Conservation (phyloP, 2,329 filamentous ascomycete genomes). For the Hypoxylon sp. region DNA sequence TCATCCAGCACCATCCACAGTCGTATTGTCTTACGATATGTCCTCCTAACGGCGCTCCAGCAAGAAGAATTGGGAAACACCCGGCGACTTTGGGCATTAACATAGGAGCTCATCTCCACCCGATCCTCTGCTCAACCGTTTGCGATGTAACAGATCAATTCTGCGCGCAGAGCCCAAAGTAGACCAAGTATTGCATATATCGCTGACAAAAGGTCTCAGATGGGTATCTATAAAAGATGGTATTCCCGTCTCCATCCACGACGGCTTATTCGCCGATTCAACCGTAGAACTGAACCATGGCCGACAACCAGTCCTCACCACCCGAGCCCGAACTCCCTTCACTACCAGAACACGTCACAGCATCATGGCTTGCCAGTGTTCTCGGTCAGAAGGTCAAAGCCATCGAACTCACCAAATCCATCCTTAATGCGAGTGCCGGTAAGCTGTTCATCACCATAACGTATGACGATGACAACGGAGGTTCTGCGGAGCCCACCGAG, state of each 20-base stretch:
- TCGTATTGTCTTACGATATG: not conserved
- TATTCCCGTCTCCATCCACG: not conserved
- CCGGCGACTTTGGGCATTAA: not conserved
- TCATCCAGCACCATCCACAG: not conserved
- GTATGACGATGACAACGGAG: slow-evolving; percentile 15
- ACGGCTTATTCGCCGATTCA: not conserved
- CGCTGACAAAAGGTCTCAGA: not conserved
- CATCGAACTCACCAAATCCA: slow-evolving; percentile 13
- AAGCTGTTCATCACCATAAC: slow-evolving; percentile 29
- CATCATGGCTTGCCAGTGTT: slow-evolving; percentile 23
- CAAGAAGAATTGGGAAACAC: not conserved
- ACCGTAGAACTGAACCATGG: slow-evolving; percentile 4
- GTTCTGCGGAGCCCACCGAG: not conserved
- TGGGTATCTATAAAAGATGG: not conserved
- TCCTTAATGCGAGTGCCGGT: slow-evolving; percentile 25
- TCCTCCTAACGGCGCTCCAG: not conserved
- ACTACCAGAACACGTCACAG: slow-evolving; percentile 23
- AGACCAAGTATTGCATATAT: not conserved
- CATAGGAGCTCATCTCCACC: slow-evolving; percentile 4
- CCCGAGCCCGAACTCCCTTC: slow-evolving; percentile 11
- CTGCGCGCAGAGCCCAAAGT: not conserved
- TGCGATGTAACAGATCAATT: not conserved
- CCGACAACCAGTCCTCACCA: not conserved
- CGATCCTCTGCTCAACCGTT: not conserved
- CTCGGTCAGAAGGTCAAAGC: slow-evolving; percentile 27